phyloP scores from a whole-genome alignment of 2,329 filamentous ascomycete genomes.

The Aspergillus carbonarius region DNA sequence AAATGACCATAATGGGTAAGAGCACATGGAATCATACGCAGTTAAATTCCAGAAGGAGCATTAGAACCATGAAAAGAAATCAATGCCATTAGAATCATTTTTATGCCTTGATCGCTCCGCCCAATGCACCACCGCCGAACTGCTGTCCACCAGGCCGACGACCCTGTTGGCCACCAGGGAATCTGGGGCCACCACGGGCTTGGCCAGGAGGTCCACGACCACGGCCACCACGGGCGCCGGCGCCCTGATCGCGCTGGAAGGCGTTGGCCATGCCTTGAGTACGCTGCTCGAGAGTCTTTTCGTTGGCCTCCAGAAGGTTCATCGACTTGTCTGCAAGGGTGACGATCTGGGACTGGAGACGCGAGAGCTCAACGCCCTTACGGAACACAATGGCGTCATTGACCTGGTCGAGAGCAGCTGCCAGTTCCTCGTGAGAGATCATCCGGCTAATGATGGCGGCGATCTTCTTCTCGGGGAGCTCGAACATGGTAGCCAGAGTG shows the following conservation, averaged over 20 bases:
- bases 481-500: conserved; percentile 91
- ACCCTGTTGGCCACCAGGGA: conserved; percentile 42
- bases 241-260: conserved; percentile 87
- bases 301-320: conserved; percentile 92
- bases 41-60: conserved; percentile 26
- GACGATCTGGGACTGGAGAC: conserved; percentile 91
- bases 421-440: conserved; percentile 98
- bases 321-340: conserved; percentile 96
- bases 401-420: conserved; percentile 94
- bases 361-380: conserved; percentile 96
- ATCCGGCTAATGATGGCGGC: conserved; percentile 96
- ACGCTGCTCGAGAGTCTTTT: conserved; percentile 93
- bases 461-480: conserved; percentile 86
- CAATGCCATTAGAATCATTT: conserved; percentile 36
- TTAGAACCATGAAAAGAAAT: conserved; percentile 24
- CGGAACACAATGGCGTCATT: conserved; percentile 97
- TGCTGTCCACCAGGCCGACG: conserved; percentile 51
- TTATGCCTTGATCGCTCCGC: conserved; percentile 53
- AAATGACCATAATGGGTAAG: conserved; percentile 9
- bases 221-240: conserved; percentile 65
- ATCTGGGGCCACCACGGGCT: conserved; percentile 37
- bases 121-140: conserved; percentile 52
- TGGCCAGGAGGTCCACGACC: conserved; percentile 46
- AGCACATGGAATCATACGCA: conserved; percentile 21
- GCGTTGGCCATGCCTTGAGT: conserved; percentile 94